Evolutionary conservation across 805 yeast genomes (phyloP).

Genomic region (Metschnikowia borealis): DNA sequence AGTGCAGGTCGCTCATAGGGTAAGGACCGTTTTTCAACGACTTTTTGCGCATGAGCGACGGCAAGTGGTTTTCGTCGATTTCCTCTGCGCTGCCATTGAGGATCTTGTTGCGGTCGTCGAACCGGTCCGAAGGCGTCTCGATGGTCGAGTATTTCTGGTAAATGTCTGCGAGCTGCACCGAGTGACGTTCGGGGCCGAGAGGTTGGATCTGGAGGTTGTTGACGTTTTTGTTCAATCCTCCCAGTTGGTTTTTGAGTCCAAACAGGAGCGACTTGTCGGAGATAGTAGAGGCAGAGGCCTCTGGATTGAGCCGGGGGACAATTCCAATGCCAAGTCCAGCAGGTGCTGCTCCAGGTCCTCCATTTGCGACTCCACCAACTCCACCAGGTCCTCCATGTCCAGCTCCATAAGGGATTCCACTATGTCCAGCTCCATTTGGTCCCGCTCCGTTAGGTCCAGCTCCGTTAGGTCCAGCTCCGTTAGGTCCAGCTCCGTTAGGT

Average conservation of each 20-base stretch:
- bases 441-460: not conserved
- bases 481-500: too few species aligned
- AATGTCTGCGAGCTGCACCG: constrained; percentile 40
- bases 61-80: constrained; percentile 33
- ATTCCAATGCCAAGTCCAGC: not conserved
- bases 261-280: constrained; percentile 2
- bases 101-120: constrained; percentile 32
- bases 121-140: constrained; percentile 39
- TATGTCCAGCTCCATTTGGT: not conserved
- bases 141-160: constrained; percentile 41
- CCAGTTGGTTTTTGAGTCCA: not conserved
- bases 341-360: not conserved
- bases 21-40: constrained; percentile 28
- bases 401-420: too few species aligned
- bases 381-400: too few species aligned
- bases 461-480: too few species aligned
- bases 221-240: constrained; percentile 15
- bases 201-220: constrained; percentile 27
- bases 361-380: not conserved
- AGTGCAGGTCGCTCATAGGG: constrained; percentile 35
- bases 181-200: constrained; percentile 20
- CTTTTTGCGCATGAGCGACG: constrained; percentile 27
- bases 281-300: not conserved
- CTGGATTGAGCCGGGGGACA: not conserved
- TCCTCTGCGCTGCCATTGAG: constrained; percentile 36